A percentile compares a stretch with the other conserved stretches of the same genome.
Conservation (phyloP, 305 asterid genomes). For the Fraxinus paxiana region DNA sequence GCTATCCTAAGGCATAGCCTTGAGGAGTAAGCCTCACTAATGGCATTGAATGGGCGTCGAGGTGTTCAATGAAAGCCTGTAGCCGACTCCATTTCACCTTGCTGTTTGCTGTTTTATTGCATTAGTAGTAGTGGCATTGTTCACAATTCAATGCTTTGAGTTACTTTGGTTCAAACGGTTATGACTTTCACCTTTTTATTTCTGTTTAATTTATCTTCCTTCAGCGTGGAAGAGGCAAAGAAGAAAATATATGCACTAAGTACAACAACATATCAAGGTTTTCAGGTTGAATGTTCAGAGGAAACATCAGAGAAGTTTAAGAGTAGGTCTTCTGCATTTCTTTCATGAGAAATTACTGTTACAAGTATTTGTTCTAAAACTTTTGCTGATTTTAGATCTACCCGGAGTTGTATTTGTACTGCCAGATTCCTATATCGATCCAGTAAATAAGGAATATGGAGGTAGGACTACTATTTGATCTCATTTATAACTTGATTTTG, state of each 20-base stretch:
- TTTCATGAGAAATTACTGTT: conserved; percentile 10
- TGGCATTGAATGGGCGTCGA: neutral
- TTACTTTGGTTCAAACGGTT: neutral
- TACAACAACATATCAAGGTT: conserved; percentile 79
- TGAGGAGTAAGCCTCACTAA: neutral
- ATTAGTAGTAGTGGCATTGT: neutral
- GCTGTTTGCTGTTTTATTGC: neutral
- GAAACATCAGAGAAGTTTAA: conserved; percentile 78
- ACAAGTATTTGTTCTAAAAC: conserved; percentile 15
- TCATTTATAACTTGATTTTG: conserved; percentile 2
- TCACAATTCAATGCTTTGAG: neutral
- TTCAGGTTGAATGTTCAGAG: conserved; percentile 81
- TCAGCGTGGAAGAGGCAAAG: conserved; percentile 91
- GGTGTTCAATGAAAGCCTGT: neutral
- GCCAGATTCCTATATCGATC: conserved; percentile 95
- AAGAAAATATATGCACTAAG: conserved; percentile 86
- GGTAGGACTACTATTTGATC: conserved; percentile 38
- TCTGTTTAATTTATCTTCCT: conserved; percentile 17
- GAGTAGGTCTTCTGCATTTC: conserved; percentile 33
- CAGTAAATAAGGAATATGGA: conserved; percentile 87
- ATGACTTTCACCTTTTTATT: neutral
- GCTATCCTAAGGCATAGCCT: neutral
- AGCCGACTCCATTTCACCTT: neutral
- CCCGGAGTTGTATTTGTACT: conserved; percentile 81
- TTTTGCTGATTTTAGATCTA: conserved; percentile 40